Evolutionary conservation across 2,329 filamentous ascomycete species (phyloP), one percentile per base, ranked within the genome.

Genomic region (Colletotrichum gloeosporioides): DNA sequence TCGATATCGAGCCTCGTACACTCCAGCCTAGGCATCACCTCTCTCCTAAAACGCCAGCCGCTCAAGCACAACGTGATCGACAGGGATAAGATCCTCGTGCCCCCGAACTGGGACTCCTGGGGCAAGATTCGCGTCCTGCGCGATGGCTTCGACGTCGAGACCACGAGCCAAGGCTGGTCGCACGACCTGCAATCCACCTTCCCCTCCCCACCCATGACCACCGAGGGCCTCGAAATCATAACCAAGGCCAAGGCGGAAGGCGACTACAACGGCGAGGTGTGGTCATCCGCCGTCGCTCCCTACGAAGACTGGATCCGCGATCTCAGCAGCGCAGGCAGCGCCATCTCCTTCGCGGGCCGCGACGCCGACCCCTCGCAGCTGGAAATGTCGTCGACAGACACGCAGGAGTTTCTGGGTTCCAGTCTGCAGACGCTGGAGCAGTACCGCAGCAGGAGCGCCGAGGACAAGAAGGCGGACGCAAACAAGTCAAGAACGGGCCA

Each of bases 101-200:
- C 96, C 3, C 94, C 96, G 18, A 98, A 98, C 84, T 99, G 97
- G 97, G 97, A 99, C 85, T 98, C 96, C 0, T 98, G 96, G 95
- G 96, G 96, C 76, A 99, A 99, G 86, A 98, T 99, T 76, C 91
- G 96, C 57, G 95, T 99, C 61, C 88, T 99, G 32, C 92, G 95
- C 70, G 97, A 98, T 82, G 95, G 93, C 0, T 99, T 99, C 80
- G 95, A 99, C 79, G 95, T 98, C 27, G 97, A 99, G 87, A 91
- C 91, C 16, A 90, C 98, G 59, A 97, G 95, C 80, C 91, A 93
- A 75, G 95, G 93, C 66, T 99, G 97, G 97, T 93, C 94, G 3
- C 90, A 95, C 72, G 96, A 98, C 79, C 94, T 97, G 67, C 93
- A 96, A 81, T 90, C 91, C 57, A 83, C 86, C 4, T 85, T 88